Conservation (phyloP, 2,329 filamentous ascomycete genomes). For the Penicillium sp. region DNA sequence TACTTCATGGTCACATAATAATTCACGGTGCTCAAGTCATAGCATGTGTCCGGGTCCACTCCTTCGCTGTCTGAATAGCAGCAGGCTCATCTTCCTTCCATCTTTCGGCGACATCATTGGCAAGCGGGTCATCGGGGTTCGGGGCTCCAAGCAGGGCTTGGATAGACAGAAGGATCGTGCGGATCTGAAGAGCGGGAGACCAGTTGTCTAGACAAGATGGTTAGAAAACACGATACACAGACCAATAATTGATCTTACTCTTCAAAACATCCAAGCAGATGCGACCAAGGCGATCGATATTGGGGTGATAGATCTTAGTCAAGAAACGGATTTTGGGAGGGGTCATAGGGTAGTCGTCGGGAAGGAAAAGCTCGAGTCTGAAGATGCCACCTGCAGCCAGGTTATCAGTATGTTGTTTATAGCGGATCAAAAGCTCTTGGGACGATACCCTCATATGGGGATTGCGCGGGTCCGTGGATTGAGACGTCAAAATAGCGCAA, state of each 20-base stretch:
- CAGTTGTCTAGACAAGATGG: conserved; percentile 73
- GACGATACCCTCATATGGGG: conserved; percentile 82
- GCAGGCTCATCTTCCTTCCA: conserved; percentile 97
- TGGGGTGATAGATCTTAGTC: conserved; percentile 98
- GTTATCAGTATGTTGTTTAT: conserved; percentile 8
- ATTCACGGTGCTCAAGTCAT: conserved; percentile 46
- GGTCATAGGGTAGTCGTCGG: conserved; percentile 99
- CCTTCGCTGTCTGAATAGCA: conserved; percentile 86
- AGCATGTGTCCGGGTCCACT: conserved; percentile 88
- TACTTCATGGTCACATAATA: conserved; percentile 36
- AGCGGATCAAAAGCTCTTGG: neutral
- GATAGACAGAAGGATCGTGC: conserved; percentile 97
- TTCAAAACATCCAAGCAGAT: conserved; percentile 98
- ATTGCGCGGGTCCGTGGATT: conserved; percentile 88
- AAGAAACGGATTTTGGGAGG: conserved; percentile 97
- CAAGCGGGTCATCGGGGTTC: conserved; percentile 97
- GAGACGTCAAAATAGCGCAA: conserved; percentile 97
- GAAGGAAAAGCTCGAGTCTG: conserved; percentile 94
- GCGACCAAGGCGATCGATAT: conserved; percentile 94
- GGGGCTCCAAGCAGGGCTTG: conserved; percentile 94
- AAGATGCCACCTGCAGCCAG: conserved; percentile 71
- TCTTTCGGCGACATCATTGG: conserved; percentile 93
- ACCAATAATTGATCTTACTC: conserved; percentile 60
- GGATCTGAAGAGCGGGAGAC: conserved; percentile 96
- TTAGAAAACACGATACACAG: conserved; percentile 1